Evolutionary conservation across 2,329 filamentous ascomycete genomes (phyloP).

Genomic region (Colletotrichum euphorbiae): DNA sequence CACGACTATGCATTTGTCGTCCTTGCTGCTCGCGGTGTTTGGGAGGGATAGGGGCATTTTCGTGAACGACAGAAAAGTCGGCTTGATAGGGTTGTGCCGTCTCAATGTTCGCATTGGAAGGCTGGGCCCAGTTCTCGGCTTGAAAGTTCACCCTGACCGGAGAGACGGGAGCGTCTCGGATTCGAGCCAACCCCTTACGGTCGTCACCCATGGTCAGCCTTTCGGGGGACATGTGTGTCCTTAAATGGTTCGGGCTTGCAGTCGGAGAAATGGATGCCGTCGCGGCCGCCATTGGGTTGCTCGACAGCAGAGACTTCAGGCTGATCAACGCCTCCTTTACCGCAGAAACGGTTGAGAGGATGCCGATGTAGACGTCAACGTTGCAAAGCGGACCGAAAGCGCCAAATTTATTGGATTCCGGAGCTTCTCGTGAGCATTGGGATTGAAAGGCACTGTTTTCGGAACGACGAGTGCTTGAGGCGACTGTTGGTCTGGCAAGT

Average conservation of each 20-base stretch:
- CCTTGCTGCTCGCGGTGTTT: constrained; percentile 46
- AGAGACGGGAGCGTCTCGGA: constrained; percentile 65
- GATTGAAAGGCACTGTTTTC: not conserved
- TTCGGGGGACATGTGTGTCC: constrained; percentile 48
- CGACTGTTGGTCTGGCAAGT: too few relatives aligned
- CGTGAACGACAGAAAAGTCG: constrained; percentile 45
- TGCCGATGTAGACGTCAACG: not conserved
- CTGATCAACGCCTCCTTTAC: not conserved
- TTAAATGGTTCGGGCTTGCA: constrained; percentile 44
- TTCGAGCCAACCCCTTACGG: constrained; percentile 55
- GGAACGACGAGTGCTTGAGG: not conserved
- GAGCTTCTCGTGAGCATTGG: constrained; percentile 6
- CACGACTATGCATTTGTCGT: constrained; percentile 32
- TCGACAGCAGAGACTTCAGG: not conserved
- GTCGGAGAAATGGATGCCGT: constrained; percentile 44
- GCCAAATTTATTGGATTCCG: not conserved
- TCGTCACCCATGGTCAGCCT: constrained; percentile 46
- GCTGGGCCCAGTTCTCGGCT: constrained; percentile 63
- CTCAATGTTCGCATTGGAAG: constrained; percentile 66
- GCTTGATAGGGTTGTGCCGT: constrained; percentile 46
- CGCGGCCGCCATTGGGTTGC: constrained; percentile 35
- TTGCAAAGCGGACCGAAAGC: not conserved
- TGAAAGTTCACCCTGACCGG: constrained; percentile 68
- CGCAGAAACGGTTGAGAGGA: not conserved
- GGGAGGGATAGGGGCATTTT: constrained; percentile 52